A percentile compares a stretch with the other conserved stretches of the same genome.
phyloP scores from a whole-genome alignment of 441 rosid species.

The Manihot esculenta region DNA sequence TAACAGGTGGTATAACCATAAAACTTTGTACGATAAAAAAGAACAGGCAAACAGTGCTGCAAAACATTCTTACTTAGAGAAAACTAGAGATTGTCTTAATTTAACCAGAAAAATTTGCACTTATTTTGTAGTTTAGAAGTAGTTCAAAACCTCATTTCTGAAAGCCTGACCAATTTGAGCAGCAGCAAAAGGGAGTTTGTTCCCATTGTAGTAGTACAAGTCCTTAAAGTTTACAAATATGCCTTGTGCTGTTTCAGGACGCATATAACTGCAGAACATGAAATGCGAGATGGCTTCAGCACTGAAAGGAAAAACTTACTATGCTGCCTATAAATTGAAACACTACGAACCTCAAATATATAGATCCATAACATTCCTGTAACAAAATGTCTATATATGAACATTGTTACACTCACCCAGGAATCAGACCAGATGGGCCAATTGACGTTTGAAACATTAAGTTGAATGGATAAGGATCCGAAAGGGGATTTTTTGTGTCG shows the following conservation, averaged over 20 bases:
- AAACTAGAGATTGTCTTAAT: not conserved
- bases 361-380: not conserved
- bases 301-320: not conserved
- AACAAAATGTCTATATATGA: not conserved
- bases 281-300: slow-evolving; percentile 11
- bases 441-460: slow-evolving; percentile 78
- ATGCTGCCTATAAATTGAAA: not conserved
- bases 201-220: slow-evolving; percentile 66
- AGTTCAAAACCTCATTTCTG: slow-evolving; percentile 59
- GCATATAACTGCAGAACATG: slow-evolving; percentile 56
- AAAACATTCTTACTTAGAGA: not conserved
- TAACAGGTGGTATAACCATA: not conserved
- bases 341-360: not conserved
- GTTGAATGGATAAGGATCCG: slow-evolving; percentile 70
- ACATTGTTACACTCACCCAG: slow-evolving; percentile 47
- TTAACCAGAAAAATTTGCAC: not conserved
- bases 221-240: slow-evolving; percentile 73
- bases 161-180: slow-evolving; percentile 84
- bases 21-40: not conserved
- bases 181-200: slow-evolving; percentile 73
- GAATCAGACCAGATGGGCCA: slow-evolving; percentile 65
- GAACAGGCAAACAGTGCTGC: not conserved
- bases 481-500: slow-evolving; percentile 59
- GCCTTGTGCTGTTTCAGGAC: slow-evolving; percentile 84
- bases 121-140: slow-evolving; percentile 7